Evolutionary conservation across 208 protist genomes (phyloP).

Genomic region (Wallacemonas rigidus): DNA sequence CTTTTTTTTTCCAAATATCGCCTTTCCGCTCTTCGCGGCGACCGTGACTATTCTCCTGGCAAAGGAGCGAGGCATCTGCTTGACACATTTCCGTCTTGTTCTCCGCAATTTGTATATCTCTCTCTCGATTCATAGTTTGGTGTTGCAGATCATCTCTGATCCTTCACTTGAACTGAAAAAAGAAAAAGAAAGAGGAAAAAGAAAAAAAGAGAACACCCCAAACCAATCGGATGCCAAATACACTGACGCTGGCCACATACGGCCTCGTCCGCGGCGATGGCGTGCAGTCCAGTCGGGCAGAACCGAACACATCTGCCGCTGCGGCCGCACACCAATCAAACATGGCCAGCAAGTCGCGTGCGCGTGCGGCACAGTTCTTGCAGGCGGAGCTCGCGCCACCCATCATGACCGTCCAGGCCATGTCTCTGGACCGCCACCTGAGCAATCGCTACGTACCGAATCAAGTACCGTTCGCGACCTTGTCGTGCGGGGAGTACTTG

Average conservation of each 20-base stretch:
- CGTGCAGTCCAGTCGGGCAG: not conserved
- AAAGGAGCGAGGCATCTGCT: too few relatives aligned
- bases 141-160: too few relatives aligned
- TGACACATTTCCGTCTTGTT: too few relatives aligned
- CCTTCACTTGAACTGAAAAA: too few relatives aligned
- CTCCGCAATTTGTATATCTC: too few relatives aligned
- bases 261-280: slow-evolving; percentile 13
- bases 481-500: slow-evolving; percentile 59
- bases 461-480: slow-evolving; percentile 62
- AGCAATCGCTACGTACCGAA: slow-evolving; percentile 74
- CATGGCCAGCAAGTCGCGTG: slow-evolving; percentile 37
- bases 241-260: slow-evolving; percentile 7
- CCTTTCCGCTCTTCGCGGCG: too few relatives aligned
- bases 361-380: slow-evolving; percentile 47
- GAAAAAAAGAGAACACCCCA: not conserved
- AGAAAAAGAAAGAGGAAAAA: not conserved
- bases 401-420: slow-evolving; percentile 28
- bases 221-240: not conserved
- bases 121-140: too few relatives aligned
- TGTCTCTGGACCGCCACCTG: slow-evolving; percentile 57
- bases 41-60: too few relatives aligned
- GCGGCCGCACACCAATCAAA: not conserved
- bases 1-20: too few relatives aligned
- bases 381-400: slow-evolving; percentile 33
- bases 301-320: slow-evolving; percentile 6